A percentile compares a stretch with the other conserved stretches of the same genome.
phyloP scores from a whole-genome alignment of 768 basidiomycete genomes.

The Phanerodontia chrysosporium region DNA sequence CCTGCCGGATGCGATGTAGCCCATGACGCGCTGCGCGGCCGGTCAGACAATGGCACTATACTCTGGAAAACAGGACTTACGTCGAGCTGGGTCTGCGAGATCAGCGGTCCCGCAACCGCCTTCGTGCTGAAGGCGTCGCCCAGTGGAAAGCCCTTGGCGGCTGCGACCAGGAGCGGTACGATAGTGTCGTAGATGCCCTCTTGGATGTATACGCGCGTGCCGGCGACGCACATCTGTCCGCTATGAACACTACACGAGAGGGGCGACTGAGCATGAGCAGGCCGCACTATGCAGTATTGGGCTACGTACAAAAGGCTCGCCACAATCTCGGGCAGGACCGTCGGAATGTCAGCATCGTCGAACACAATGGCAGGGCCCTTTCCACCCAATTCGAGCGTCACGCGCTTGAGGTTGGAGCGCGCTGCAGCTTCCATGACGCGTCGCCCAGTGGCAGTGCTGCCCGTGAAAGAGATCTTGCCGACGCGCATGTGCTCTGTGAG shows the following conservation, averaged over 20 bases:
- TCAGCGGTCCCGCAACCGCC: constrained; percentile 45
- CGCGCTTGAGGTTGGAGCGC: constrained; percentile 77
- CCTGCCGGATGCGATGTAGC: constrained; percentile 74
- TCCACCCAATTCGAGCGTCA: constrained; percentile 79
- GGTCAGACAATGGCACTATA: not conserved
- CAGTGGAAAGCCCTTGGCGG: constrained; percentile 31
- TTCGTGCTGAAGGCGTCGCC: constrained; percentile 40
- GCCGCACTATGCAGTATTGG: not conserved
- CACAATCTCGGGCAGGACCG: constrained; percentile 28
- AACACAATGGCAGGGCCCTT: constrained; percentile 72
- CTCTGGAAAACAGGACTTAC: not conserved
- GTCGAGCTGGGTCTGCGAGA: constrained; percentile 41
- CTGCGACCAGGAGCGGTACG: constrained; percentile 38
- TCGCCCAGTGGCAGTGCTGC: constrained; percentile 73
- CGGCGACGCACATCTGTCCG: constrained; percentile 45
- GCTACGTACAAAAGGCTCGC: constrained; percentile 3
- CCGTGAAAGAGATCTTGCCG: constrained; percentile 76
- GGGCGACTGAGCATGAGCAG: not conserved
- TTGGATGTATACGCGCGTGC: constrained; percentile 57
- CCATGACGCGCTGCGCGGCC: constrained; percentile 57
- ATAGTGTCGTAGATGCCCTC: constrained; percentile 55
- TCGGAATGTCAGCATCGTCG: constrained; percentile 66
- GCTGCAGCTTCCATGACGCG: constrained; percentile 77
- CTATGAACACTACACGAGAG: constrained; percentile 1
- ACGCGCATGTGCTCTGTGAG: constrained; percentile 62